These are phyloP conservation scores for Vitellaria paradoxa DNA, from an alignment of 179 eudicot genomes.

Conservation along the genomic window DNA sequence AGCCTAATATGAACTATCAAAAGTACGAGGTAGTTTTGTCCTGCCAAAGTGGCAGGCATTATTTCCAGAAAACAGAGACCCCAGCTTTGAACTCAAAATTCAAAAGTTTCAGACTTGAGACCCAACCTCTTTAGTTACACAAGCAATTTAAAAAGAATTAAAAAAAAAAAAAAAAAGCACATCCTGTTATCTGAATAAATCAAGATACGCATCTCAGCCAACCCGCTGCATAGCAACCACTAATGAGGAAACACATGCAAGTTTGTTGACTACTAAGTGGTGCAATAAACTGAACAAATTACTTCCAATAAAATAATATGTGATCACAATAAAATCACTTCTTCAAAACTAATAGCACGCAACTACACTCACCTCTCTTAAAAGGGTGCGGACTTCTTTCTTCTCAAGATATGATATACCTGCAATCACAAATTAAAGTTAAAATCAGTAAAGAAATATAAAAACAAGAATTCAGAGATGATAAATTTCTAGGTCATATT, in stretches of 20 bases:
- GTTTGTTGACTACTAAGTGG: background rate
- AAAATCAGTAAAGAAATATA: background rate
- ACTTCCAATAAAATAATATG: background rate
- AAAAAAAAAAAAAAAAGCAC: background rate
- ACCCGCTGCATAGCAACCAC: background rate
- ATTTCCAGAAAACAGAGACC: background rate
- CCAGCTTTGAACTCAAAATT: background rate
- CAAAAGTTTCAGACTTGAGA: background rate
- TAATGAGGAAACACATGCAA: background rate
- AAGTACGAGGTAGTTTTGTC: background rate
- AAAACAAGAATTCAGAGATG: slow-evolving; percentile 6
- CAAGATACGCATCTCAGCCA: background rate
- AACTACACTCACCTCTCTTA: slow-evolving; percentile 56
- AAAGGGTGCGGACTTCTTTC: slow-evolving; percentile 68
- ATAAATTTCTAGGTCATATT: background rate
- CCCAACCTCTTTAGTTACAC: background rate
- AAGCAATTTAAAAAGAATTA: background rate
- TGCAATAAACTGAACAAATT: background rate
- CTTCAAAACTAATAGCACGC: background rate
- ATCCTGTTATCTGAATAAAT: background rate
- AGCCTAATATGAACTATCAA: background rate
- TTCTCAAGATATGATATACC: slow-evolving; percentile 80
- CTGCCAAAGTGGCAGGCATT: background rate
- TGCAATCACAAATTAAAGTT: slow-evolving; percentile 23
- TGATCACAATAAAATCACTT: background rate